Evolutionary conservation across 257 asterid species (phyloP).

Genomic region (Lavandula angustifolia): DNA sequence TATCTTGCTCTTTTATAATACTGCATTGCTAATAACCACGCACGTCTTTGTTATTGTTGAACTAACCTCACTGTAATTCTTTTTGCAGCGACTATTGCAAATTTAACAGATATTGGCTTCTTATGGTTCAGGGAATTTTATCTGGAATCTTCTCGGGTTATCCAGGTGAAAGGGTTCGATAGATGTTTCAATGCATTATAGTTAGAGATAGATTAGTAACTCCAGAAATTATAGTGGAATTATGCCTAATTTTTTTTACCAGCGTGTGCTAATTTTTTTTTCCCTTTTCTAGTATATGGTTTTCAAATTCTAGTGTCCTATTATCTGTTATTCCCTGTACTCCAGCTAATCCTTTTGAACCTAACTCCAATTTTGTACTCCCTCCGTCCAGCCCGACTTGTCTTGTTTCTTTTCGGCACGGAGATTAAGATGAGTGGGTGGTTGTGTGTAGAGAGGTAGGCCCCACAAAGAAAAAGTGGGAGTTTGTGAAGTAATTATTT

Average conservation of each 20-base stretch:
- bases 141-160: conserved; percentile 98
- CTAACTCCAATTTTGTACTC: background rate
- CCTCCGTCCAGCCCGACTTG: background rate
- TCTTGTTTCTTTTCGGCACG: too few relatives aligned
- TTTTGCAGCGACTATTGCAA: conserved; percentile 81
- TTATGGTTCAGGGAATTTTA: conserved; percentile 98
- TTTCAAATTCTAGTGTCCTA: conserved; percentile 2
- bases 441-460: too few relatives aligned
- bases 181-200: conserved; percentile 27
- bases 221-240: background rate
- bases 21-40: conserved; percentile 5
- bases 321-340: conserved; percentile 6
- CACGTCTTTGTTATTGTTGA: conserved; percentile 26
- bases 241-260: background rate
- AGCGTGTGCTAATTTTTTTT: background rate
- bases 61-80: conserved; percentile 36
- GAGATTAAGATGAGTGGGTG: too few relatives aligned
- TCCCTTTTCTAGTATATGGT: background rate
- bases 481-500: too few relatives aligned
- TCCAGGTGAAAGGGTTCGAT: conserved; percentile 66
- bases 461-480: too few relatives aligned
- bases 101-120: conserved; percentile 92
- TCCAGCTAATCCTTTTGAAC: conserved; percentile 8
- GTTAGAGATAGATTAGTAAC: conserved; percentile 6
- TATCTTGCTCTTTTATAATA: conserved; percentile 5